phyloP scores from a whole-genome alignment of 257 asterid genomes.

The Solanum pimpinellifolium region DNA sequence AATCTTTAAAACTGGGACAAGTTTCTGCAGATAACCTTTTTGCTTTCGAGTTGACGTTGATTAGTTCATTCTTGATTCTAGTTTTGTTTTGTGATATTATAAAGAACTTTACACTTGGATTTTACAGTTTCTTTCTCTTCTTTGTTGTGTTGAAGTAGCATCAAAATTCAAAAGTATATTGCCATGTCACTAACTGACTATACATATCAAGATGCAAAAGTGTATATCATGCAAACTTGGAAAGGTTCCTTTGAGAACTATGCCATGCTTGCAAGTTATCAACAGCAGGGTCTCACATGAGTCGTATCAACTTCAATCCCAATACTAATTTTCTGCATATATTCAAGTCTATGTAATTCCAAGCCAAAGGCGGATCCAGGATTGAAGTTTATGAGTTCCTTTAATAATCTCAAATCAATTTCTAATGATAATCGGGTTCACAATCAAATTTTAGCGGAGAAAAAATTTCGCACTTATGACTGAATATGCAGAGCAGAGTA shows the following conservation, averaged over 20 bases:
- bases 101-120: not conserved
- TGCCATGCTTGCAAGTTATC: not conserved
- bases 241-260: not conserved
- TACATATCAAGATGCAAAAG: not conserved
- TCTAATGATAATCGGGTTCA: not conserved
- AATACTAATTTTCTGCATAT: not conserved
- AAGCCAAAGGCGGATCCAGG: not conserved
- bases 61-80: not conserved
- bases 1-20: constrained; percentile 15
- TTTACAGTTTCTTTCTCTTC: not conserved
- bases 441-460: too few relatives aligned
- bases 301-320: not conserved
- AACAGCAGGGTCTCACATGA: not conserved
- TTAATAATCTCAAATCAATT: not conserved
- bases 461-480: not conserved
- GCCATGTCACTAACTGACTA: not conserved
- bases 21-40: not conserved
- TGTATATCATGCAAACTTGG: not conserved
- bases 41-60: not conserved
- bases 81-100: not conserved
- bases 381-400: not conserved
- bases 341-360: not conserved
- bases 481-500: not conserved
- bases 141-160: not conserved
- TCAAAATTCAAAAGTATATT: not conserved